These are phyloP conservation scores for Serpula lacrymans DNA, from an alignment of 768 basidiomycete genomes.

Conservation along the genomic window DNA sequence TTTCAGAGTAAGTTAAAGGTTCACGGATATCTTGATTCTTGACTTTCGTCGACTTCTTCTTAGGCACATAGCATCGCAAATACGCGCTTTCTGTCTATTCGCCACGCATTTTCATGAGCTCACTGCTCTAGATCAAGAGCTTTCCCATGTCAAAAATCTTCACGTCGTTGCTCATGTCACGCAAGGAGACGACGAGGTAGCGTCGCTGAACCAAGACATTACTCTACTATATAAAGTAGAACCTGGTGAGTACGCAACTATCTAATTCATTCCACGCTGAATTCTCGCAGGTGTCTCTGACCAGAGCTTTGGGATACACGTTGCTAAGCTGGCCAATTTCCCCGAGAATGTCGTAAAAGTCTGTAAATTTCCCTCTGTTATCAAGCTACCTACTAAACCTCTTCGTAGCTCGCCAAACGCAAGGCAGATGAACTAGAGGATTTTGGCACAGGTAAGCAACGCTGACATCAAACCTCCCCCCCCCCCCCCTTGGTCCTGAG, in stretches of 20 bases:
- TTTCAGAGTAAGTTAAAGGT: constrained; percentile 75
- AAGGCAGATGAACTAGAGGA: constrained; percentile 93
- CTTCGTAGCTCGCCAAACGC: constrained; percentile 72
- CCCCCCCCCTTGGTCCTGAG: too few relatives aligned
- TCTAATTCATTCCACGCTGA: constrained; percentile 1
- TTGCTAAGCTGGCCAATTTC: constrained; percentile 96
- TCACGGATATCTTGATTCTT: not conserved
- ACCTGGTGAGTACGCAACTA: constrained; percentile 53
- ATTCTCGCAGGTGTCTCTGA: constrained; percentile 72
- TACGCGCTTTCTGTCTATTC: constrained; percentile 92
- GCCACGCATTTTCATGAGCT: constrained; percentile 99
- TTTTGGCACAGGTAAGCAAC: constrained; percentile 52
- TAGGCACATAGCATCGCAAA: constrained; percentile 90
- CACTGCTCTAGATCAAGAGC: constrained; percentile 84
- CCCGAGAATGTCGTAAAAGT: constrained; percentile 92
- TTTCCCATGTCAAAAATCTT: constrained; percentile 86
- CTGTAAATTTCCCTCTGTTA: constrained; percentile 8
- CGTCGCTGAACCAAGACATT: constrained; percentile 51
- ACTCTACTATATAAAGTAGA: constrained; percentile 72
- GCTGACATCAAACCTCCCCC: not conserved
- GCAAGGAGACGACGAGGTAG: constrained; percentile 37
- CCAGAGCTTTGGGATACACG: constrained; percentile 98
- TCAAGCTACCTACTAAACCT: not conserved
- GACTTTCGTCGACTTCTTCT: not conserved
- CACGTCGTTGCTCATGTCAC: constrained; percentile 94